A percentile compares a stretch with the other conserved stretches of the same genome.
Conservation (phyloP, 2,329 filamentous ascomycete species). For the Fusarium austroafricanum region DNA sequence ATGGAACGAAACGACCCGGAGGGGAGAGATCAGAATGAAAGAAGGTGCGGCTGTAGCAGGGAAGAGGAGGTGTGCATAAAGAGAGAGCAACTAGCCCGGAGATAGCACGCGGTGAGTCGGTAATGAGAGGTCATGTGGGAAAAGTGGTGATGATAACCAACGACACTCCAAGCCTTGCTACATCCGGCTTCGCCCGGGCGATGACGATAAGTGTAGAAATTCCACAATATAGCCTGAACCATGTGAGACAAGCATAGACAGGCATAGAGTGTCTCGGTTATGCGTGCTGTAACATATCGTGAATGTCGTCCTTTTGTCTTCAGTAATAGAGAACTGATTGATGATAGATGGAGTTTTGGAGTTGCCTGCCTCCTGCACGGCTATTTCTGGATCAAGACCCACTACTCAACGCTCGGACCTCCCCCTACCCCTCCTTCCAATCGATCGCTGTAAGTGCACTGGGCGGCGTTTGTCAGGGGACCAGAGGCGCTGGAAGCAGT, state of each 20-base stretch:
- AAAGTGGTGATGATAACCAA: slow-evolving; percentile 38
- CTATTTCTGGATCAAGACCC: slow-evolving; percentile 39
- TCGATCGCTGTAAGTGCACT: slow-evolving; percentile 18
- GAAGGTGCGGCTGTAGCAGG: slow-evolving; percentile 17
- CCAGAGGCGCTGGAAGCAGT: slow-evolving; percentile 21
- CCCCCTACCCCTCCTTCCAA: slow-evolving; percentile 8
- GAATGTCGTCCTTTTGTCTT: background rate
- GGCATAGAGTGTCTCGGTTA: background rate
- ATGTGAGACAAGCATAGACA: slow-evolving; percentile 8
- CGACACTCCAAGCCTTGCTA: slow-evolving; percentile 12
- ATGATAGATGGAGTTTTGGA: slow-evolving; percentile 24
- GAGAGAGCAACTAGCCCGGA: background rate
- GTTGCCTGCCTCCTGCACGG: slow-evolving; percentile 11
- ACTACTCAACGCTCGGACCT: slow-evolving; percentile 31
- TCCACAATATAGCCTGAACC: background rate
- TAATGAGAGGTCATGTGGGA: slow-evolving; percentile 38
- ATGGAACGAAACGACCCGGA: slow-evolving; percentile 38
- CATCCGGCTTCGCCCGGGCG: slow-evolving; percentile 35
- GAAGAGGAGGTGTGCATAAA: slow-evolving; percentile 14
- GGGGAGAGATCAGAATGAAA: background rate
- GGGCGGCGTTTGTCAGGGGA: slow-evolving; percentile 21
- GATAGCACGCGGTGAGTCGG: slow-evolving; percentile 28
- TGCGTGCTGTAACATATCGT: background rate
- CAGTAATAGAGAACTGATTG: slow-evolving; percentile 1
- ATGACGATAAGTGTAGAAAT: slow-evolving; percentile 10